Base-by-base conservation (phyloP, 108 stramenopile genomes). In the Nannochloropsis gaditana region DNA sequence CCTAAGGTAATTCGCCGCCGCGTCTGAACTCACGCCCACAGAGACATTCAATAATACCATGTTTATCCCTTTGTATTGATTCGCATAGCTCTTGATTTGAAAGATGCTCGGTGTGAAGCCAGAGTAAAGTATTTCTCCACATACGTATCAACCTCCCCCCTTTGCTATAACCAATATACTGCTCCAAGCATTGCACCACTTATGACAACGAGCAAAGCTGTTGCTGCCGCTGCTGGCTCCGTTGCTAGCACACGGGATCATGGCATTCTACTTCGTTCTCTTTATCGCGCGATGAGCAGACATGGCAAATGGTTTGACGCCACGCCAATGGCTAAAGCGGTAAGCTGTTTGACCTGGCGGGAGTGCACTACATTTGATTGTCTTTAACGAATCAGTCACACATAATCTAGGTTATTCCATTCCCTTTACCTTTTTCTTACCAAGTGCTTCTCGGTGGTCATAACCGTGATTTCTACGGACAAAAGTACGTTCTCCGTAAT, bases 281-380 rank as follows among this genome's bases (percentile, higher is more conserved):
- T 73, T 8, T 73, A 73, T 73, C 59, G 59, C 19, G 59, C 59
- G 19, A n/a, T 73, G 59, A 73, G 59, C 59, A 15, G 59, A n/a
- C 59, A 73, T n/a, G 59, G 59, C 59, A 73, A 73, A 73, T 73
- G 59, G 59, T 73, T 73, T 73, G 59, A 73, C 59, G 59, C 59
- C 19, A 73, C 59, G 59, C 59, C 59, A n/a, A n/a, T 73, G 6
- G 59, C 59, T n/a, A 73, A 73, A 73, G 59, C 59, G 59, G 59
- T 73, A n/a, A 73, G 59, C n/a, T 15, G 19, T 15, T 2, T 73
- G 2, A 73, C 19, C 59, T 8, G 59, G 59, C 15, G 59, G 59
- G 59, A n/a, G 59, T n/a, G 59, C 31, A 31, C 31, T 31, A 31
- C 31, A n/a, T 3, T 73, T 15, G 15, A 73, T 4, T n/a, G 8